Percentiles rank a stretch among this genome's conserved stretches.
Conservation (phyloP, 495 filamentous ascomycete genomes). For the Aspergillus asperescens region DNA sequence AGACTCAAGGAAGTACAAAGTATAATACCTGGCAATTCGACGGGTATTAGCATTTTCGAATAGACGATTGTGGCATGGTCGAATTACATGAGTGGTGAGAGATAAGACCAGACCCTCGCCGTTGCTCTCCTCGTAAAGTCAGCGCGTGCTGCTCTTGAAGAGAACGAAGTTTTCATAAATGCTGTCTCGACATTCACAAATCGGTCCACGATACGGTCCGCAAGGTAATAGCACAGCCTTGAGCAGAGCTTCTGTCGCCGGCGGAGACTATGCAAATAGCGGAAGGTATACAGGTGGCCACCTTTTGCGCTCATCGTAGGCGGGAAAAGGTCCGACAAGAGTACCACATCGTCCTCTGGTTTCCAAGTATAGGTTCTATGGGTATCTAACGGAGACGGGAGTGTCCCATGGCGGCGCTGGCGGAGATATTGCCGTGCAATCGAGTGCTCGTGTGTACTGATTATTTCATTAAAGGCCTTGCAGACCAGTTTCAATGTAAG, state of each 20-base stretch:
- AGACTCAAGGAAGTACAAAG: constrained; percentile 38
- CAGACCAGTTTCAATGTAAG: constrained; percentile 38
- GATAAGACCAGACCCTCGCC: constrained; percentile 35
- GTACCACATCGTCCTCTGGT: constrained; percentile 42
- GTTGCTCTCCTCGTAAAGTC: constrained; percentile 31
- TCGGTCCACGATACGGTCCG: constrained; percentile 41
- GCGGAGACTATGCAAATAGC: constrained; percentile 36
- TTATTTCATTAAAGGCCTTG: constrained; percentile 33
- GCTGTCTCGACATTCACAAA: constrained; percentile 30
- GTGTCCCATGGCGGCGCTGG: constrained; percentile 42
- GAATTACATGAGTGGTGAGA: constrained; percentile 41
- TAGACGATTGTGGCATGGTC: neutral
- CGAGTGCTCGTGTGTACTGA: constrained; percentile 35
- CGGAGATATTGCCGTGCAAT: constrained; percentile 43
- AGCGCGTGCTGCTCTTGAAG: constrained; percentile 30
- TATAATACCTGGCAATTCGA: constrained; percentile 33
- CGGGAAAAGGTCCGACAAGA: constrained; percentile 44
- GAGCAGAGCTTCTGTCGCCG: constrained; percentile 40
- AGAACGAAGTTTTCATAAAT: constrained; percentile 31
- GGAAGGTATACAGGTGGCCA: constrained; percentile 42
- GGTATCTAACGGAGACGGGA: constrained; percentile 38
- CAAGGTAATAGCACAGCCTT: constrained; percentile 38
- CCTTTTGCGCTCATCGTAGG: constrained; percentile 41
- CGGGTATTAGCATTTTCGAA: constrained; percentile 1
- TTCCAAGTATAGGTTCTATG: constrained; percentile 41